Evolutionary conservation across 1,284 basidiomycete genomes (phyloP).

Genomic region (Albatrellus sp.): DNA sequence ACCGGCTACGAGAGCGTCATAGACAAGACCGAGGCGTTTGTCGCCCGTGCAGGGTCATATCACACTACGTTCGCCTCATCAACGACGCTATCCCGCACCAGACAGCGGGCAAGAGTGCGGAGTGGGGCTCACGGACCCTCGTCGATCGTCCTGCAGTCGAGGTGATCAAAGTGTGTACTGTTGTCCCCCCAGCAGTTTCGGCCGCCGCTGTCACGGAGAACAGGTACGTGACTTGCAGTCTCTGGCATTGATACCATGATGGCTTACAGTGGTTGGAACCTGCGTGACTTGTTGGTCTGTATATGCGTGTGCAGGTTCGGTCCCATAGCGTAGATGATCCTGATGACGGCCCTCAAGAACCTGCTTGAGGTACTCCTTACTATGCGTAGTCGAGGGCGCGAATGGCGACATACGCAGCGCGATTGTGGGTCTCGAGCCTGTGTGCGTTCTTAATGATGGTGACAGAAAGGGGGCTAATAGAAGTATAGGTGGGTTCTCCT

Average conservation of each 20-base stretch:
- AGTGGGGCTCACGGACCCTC: conserved; percentile 22
- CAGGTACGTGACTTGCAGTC: conserved; percentile 30
- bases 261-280: neutral
- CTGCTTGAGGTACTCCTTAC: conserved; percentile 54
- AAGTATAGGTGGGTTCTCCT: conserved; percentile 16
- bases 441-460: conserved; percentile 29
- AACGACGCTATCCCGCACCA: conserved; percentile 5
- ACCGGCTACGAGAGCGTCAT: conserved; percentile 44
- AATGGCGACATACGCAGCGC: conserved; percentile 90
- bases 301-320: conserved; percentile 55
- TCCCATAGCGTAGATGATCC: conserved; percentile 78
- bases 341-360: conserved; percentile 66
- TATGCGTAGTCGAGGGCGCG: conserved; percentile 59
- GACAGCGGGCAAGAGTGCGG: neutral
- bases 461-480: conserved; percentile 17
- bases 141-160: conserved; percentile 30
- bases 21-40: conserved; percentile 69
- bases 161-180: conserved; percentile 55
- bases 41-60: conserved; percentile 62
- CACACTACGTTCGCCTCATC: conserved; percentile 34
- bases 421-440: conserved; percentile 85
- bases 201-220: conserved; percentile 67
- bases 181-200: conserved; percentile 46
- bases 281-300: neutral
- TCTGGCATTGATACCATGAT: neutral